Base-by-base conservation (phyloP, 228 moss, liverwort and hornwort species). In the Sphagnum magellanicum region DNA sequence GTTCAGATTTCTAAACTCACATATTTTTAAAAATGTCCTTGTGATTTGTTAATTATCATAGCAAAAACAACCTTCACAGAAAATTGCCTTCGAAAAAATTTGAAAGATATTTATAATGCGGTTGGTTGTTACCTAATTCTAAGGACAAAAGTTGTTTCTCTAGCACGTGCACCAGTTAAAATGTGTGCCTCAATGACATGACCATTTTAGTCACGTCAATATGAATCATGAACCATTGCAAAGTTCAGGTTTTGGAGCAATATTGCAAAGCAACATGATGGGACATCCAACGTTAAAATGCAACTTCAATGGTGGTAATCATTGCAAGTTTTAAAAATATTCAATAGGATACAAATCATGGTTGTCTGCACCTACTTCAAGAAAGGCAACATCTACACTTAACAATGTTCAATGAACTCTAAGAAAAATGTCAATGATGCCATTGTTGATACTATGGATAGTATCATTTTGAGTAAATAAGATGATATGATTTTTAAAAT, bases 181-280 rank as follows among this genome's bases (percentile, higher is more conserved):
- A 62, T 62, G 62, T 16, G 4, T 62, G 62, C 17, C 17, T 5
- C 62, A 32, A 62, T 62, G 62, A 62, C 62, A 16, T 16, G 3
- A 62, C 15, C 17, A 62, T 62, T 62, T 6, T 10, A n/a, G 17
- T 10, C 17, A 16, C 4, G 68, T 68, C 4, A 68, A 1, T 9
- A 68, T 68, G 15, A 68, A 8, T 16, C 46, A 57, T 15, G 53
- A 51, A 6, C 68, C 53, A 55, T 68, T 68, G 48, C 53, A 68
- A n/a, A 57, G 51, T 10, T 46, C 68, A 6, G 6, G 5, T 0
- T 68, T 68, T 17, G 67, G 67, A 16, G 8, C 17, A 4, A 68
- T 9, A 47, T 68, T 58, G 4, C 46, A 53, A 8, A 57, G 17
- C n/a, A 68, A 57, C 53, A 68, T 68, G 52, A 68, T 68, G 5